Percentiles rank a stretch among this genome's conserved stretches.
phyloP scores from a whole-genome alignment of 2,329 filamentous ascomycete species.

The Venturiaceae sp. region DNA sequence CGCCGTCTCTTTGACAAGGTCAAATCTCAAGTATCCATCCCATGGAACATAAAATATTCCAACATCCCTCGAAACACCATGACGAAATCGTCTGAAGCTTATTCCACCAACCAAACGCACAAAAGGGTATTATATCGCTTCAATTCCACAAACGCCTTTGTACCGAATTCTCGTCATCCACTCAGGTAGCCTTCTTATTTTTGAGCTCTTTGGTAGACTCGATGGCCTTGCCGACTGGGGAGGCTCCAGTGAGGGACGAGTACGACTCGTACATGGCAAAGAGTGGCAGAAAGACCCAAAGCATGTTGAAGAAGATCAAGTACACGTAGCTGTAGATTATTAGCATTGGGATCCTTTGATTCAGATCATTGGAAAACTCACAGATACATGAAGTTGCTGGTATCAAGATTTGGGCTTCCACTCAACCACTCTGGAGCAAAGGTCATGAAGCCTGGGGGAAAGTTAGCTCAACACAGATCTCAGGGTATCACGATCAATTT shows the following conservation, averaged over 20 bases:
- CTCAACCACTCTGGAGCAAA: constrained; percentile 57
- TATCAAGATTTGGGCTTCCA: constrained; percentile 47
- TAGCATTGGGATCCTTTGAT: neutral
- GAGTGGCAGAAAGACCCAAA: constrained; percentile 30
- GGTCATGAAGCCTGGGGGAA: constrained; percentile 46
- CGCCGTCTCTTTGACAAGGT: too few species aligned
- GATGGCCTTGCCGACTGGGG: neutral
- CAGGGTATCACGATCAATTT: too few species aligned
- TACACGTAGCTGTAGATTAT: constrained; percentile 43
- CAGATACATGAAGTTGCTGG: constrained; percentile 50
- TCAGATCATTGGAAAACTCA: constrained; percentile 18
- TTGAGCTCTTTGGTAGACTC: neutral
- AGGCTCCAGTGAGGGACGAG: neutral
- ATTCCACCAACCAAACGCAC: neutral
- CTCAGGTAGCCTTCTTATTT: neutral
- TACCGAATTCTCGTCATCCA: neutral
- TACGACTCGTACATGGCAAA: constrained; percentile 1
- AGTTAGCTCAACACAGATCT: too few species aligned
- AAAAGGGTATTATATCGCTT: neutral
- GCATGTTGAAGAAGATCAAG: constrained; percentile 52
- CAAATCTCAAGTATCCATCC: too few species aligned
- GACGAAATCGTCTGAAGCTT: too few species aligned
- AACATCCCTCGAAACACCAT: too few species aligned
- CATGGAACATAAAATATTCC: too few species aligned
- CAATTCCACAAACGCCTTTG: neutral